Conservation (phyloP, 2,329 filamentous ascomycete genomes). For the Fusarium papillatum region DNA sequence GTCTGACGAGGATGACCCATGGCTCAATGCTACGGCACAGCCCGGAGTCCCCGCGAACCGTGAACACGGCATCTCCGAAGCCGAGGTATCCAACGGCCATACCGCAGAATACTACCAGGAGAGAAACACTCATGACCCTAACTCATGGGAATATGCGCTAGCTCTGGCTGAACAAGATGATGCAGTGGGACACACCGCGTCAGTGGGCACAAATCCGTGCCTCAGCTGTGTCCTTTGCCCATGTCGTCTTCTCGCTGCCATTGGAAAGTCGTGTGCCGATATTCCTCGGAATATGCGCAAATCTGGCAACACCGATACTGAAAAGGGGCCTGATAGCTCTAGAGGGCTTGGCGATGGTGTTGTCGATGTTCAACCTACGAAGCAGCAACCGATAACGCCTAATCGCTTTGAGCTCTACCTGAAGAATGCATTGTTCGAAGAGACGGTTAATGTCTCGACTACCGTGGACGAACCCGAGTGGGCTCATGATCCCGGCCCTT, state of each 20-base stretch:
- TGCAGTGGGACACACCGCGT: not conserved
- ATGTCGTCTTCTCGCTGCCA: not conserved
- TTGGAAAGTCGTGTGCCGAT: not conserved
- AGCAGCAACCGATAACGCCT: not conserved
- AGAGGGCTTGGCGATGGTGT: too few species aligned
- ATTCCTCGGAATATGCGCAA: not conserved
- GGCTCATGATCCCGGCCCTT: not conserved
- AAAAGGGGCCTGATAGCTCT: not conserved
- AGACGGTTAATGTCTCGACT: not conserved
- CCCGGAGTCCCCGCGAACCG: not conserved
- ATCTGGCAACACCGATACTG: not conserved
- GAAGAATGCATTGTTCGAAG: conserved; percentile 12
- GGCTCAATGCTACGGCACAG: not conserved
- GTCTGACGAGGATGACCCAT: not conserved
- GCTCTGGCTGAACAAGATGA: not conserved
- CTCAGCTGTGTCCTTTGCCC: not conserved
- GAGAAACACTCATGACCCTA: not conserved
- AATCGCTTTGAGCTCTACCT: conserved; percentile 9
- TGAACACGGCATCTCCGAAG: not conserved
- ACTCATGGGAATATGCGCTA: not conserved
- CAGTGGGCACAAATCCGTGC: not conserved
- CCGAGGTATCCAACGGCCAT: not conserved
- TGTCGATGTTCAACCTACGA: not conserved
- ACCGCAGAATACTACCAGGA: not conserved
- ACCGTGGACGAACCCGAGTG: not conserved